Base-by-base conservation (phyloP, 768 basidiomycete species). In the Calvatia gigantea region DNA sequence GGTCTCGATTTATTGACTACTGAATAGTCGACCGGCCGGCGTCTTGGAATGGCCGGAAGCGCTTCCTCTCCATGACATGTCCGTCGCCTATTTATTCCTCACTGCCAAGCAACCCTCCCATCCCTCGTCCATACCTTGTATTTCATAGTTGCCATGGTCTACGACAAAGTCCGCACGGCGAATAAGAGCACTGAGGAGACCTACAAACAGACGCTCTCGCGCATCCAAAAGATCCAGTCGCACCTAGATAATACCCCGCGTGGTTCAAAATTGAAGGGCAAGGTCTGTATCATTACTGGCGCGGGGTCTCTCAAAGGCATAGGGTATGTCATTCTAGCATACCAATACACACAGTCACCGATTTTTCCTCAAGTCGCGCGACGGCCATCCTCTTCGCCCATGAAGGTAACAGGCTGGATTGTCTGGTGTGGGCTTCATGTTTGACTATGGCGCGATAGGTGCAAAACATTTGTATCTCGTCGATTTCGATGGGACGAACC, bases 241-340 rank as follows among this genome's bases (percentile, higher is more conserved):
- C 91, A 93, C 57, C 75, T 94, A 33, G 67, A 75, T 39, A 73
- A 68, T 25, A 63, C 81, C 19, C 75, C 84, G 28, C 78, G 85
- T 38, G 70, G 75, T 27, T 73, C 70, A 17, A 78, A 84, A 62
- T 76, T 95, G 60, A 78, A 77, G 65, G 84, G 78, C 59, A 95
- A 93, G 69, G 90, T 94, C 23, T 91, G 87, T 62, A 78, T 96
- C 54, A 81, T 96, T 62, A 96, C 94, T 0, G 94, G 94, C 15
- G 92, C 87, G 28, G 88, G 89, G 28, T 94, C 91, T 17, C 65
- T 88, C 61, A 86, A 87, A 66, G 94, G 94, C 15, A 97, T 97
- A 58, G 94, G 94, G 87, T 94, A 71, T 61, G 82, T 57, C 19
- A 19, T n/a, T 53, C 27, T 47, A 47, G 27, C 48, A 44, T 31